Base-by-base conservation (phyloP, 306 rosid species). In the Castanea sativa region DNA sequence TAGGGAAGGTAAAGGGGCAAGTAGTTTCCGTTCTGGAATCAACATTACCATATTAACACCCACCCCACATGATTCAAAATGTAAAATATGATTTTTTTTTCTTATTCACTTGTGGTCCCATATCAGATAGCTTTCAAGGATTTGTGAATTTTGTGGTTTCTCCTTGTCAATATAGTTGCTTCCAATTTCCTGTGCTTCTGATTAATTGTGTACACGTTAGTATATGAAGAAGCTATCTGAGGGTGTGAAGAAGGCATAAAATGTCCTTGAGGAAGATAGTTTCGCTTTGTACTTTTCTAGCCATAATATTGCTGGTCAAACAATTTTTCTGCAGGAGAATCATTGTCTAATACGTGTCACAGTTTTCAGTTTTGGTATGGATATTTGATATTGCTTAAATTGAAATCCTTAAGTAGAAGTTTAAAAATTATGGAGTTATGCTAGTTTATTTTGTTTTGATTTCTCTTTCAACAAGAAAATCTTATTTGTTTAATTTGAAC, bases 401-500 rank as follows among this genome's bases (percentile, higher is more conserved):
- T 15, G 43, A 63, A 63, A 29, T 27, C 41, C 69, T 29, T 63
- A 27, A 14, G 0, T 23, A 63, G 30, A 27, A 5, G n/a, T 23
- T 63, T 61, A 15, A 61, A 61, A 61, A 10, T 63, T 59, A 59
- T 69, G 58, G 80, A 76, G 67, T 51, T 75, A 58, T 80, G 45
- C 79, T 76, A 38, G 60, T 78, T 41, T 14, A 52, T 69, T 61
- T 33, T 73, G 23, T 65, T 58, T 69, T n/a, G 13, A 30, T 30
- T 23, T 73, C 75, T 76, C 52, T 83, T 75, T 21, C 15, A 25
- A 52, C 76, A 71, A 76, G 69, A 79, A 71, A 53, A 6, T 69
- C 60, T 51, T 69, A 30, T 69, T 33, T 82, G 80, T 76, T 76
- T 45, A 58, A 20, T 82, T 82, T 86, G 59, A 75, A 52, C 97